Percentiles rank a stretch among this genome's conserved stretches.
These are phyloP conservation scores for Iberis pinnata DNA, from an alignment of 345 rosid genomes.

Conservation along the genomic window DNA sequence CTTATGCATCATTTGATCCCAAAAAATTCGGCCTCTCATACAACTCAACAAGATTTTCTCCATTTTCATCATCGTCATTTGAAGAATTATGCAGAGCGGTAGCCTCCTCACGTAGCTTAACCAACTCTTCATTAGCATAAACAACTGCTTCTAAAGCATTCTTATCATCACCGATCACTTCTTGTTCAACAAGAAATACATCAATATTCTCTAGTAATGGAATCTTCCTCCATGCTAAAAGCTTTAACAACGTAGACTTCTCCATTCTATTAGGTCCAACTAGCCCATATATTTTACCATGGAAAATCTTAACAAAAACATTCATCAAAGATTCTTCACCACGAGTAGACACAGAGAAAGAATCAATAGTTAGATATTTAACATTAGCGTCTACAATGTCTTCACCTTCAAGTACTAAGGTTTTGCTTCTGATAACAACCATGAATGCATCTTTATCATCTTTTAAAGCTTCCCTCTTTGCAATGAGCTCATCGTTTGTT, in stretches of 20 bases:
- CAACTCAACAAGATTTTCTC: constrained; percentile 76
- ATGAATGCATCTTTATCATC: constrained; percentile 95
- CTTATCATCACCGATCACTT: constrained; percentile 85
- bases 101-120: constrained; percentile 63
- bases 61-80: constrained; percentile 51
- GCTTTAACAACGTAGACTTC: constrained; percentile 86
- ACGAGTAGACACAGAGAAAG: constrained; percentile 87
- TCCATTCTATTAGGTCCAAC: constrained; percentile 97
- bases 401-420: constrained; percentile 83
- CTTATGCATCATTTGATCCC: constrained; percentile 94
- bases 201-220: constrained; percentile 94
- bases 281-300: constrained; percentile 92
- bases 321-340: constrained; percentile 89
- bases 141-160: constrained; percentile 86
- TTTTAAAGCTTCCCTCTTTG: constrained; percentile 72
- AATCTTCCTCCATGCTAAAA: constrained; percentile 95
- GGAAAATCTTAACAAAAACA: constrained; percentile 80
- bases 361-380: constrained; percentile 67
- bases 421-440: constrained; percentile 80
- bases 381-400: constrained; percentile 90
- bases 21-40: constrained; percentile 78
- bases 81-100: constrained; percentile 44
- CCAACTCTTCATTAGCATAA: constrained; percentile 74
- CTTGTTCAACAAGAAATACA: constrained; percentile 91
- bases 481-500: too few species aligned